phyloP scores from a whole-genome alignment of 257 asterid genomes.

The Ophiorrhiza pumila region DNA sequence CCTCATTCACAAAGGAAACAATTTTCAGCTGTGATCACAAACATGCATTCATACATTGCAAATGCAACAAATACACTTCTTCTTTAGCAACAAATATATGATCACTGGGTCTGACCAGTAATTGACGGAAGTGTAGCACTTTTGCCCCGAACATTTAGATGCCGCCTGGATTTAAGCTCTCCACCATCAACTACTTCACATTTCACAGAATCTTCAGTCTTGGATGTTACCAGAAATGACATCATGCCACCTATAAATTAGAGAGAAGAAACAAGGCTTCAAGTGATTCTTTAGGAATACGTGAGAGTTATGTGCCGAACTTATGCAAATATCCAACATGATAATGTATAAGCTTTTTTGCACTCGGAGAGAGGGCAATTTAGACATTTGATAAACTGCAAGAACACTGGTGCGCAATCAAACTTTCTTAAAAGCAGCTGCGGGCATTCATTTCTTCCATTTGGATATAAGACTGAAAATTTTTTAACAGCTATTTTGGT shows the following conservation, averaged over 20 bases:
- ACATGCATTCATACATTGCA: not conserved
- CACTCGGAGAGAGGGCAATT: not conserved
- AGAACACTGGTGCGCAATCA: not conserved
- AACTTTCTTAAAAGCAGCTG: slow-evolving; percentile 1
- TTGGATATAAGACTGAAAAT: not conserved
- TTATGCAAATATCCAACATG: not conserved
- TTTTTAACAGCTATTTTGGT: not conserved
- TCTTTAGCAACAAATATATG: not conserved
- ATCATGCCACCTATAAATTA: slow-evolving; percentile 85
- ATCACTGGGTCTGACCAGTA: slow-evolving; percentile 57
- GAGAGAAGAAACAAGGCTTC: slow-evolving; percentile 4
- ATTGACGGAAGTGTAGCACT: slow-evolving; percentile 96
- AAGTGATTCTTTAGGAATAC: not conserved
- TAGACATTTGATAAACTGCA: not conserved
- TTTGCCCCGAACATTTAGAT: slow-evolving; percentile 94
- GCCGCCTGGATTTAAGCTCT: slow-evolving; percentile 93
- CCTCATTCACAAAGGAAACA: slow-evolving; percentile 17
- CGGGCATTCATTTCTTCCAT: not conserved
- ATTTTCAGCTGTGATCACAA: not conserved
- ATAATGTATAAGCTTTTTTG: not conserved
- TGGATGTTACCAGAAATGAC: slow-evolving; percentile 76
- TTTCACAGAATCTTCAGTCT: slow-evolving; percentile 72
- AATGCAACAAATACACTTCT: not conserved
- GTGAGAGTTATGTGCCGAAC: not conserved
- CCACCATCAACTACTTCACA: slow-evolving; percentile 98